Base-by-base conservation (phyloP, 2,329 filamentous ascomycete species). In the Magnaporthiopsis incrustans region DNA sequence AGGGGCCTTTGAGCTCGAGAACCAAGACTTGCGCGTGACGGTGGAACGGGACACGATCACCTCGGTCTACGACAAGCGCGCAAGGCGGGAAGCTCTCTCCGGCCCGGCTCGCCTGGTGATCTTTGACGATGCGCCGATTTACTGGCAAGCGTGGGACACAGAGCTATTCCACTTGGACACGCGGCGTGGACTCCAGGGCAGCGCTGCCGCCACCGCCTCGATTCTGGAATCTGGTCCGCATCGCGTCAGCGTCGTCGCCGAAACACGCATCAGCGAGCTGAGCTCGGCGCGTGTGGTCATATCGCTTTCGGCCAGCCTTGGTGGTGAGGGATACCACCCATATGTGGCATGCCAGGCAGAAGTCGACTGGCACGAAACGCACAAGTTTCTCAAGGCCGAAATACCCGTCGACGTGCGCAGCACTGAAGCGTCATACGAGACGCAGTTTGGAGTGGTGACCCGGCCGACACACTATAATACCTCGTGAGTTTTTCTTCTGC, bases 131-230 rank as follows among this genome's bases (percentile, higher is more conserved):
- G 89, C 89, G 74, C 87, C 87, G 5, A 78, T 89, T 4, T 88
- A 89, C 74, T 89, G 87, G 86, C 86, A 89, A 71, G 87, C 86
- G 0, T 89, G 87, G 87, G 87, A 89, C 70, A 86, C 89, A 2
- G 87, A 89, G 70, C 85, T 89, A 8, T 89, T 82, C 74, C 87
- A 89, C 66, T 77, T 89, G 3, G 78, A 86, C 15, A 88, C 86
- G 0, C 79, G 86, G 22, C 78, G 85, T 67, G 86, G 88, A 70
- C 75, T 89, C 10, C 70, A 76, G 4, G 76, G 80, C 4, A 76
- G 38, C 35, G 33, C 27, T 6, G 25, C 60, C 27, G 60, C 76
- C 64, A 79, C 78, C 61, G 83, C 82, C 3, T 74, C 74, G 35
- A 82, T 89, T 65, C 73, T 77, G 3, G 82, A 85, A 63, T 71